Evolutionary conservation across 768 basidiomycete species (phyloP), one percentile per base, ranked within the genome.

Genomic region (Russula abietina): DNA sequence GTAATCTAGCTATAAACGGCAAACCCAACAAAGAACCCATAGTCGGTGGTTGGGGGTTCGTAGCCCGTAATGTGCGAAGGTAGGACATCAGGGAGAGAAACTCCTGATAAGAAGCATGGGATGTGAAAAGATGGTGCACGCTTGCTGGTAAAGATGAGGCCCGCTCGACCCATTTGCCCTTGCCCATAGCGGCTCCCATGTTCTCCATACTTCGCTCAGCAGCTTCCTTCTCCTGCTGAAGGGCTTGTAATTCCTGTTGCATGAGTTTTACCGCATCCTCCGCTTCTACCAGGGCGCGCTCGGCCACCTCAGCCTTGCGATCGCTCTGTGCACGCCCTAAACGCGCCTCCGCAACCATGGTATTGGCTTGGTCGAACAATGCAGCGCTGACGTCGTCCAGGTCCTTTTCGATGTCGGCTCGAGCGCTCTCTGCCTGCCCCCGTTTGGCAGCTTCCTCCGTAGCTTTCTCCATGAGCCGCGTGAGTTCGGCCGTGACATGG

Each of bases 281-380:
- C 0, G 93, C 90, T n/a, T 84, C 83, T 67, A 81, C 85, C 62
- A 95, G 73, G 10, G 91, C 88, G 26, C 79, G 77, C 73, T 96
- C 91, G 12, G 91, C 86, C 36, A 86, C 85, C 62, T 83, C 82
- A 2, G 88, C 84, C 70, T 91, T 89, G 46, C 86, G 80, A 70
- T 93, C 81, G 78, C 89, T 87, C 65, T 79, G 71, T 39, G 88
- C 86, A 39, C 80, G 77, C 17, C 73, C 76, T 63, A 86, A 80
- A 17, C 94, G 83, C 24, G 95, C 96, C 71, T 93, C 89, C 0
- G 91, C 93, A n/a, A 98, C 96, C 97, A 99, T 99, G 7, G 82
- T 87, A 72, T 99, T 98, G 7, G 96, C 96, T 75, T 97, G 89
- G 56, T 84, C 82, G 70, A 99, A 99, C 19, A 99, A 78, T 53